Evolutionary conservation across 1,139 yeast genomes (phyloP).

Genomic region (Yamadazyma siamensis): DNA sequence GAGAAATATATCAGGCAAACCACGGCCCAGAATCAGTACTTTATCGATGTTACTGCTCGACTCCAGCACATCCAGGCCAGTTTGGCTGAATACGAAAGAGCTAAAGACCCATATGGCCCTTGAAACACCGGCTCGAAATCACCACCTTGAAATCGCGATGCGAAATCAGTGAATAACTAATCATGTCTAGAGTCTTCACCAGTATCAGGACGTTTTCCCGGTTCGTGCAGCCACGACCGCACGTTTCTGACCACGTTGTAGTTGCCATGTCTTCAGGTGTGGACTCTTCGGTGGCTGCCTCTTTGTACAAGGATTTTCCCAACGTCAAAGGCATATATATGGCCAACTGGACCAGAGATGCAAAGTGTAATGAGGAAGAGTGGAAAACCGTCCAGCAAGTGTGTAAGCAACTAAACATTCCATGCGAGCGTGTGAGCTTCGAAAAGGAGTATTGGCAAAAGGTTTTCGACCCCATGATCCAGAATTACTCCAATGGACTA

Average conservation of each 20-base stretch:
- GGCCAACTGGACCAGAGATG: conserved; percentile 84
- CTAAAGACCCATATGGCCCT: too few relatives aligned
- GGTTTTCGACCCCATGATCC: conserved; percentile 90
- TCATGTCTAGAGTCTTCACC: neutral
- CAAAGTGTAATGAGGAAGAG: conserved; percentile 78
- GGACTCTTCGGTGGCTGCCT: conserved; percentile 89
- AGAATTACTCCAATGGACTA: conserved; percentile 60
- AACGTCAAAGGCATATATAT: conserved; percentile 80
- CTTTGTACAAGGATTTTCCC: conserved; percentile 49
- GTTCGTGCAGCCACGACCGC: conserved; percentile 44
- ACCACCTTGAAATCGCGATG: too few relatives aligned
- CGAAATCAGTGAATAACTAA: conserved; percentile 1
- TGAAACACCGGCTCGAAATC: too few relatives aligned
- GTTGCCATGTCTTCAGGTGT: conserved; percentile 98
- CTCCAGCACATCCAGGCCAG: too few relatives aligned
- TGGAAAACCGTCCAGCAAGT: conserved; percentile 81
- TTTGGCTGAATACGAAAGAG: too few relatives aligned
- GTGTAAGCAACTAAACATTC: conserved; percentile 57
- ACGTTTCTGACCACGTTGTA: conserved; percentile 54
- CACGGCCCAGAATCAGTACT: conserved; percentile 10
- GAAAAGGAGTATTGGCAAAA: conserved; percentile 90
- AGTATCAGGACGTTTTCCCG: too few relatives aligned
- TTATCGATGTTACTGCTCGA: neutral
- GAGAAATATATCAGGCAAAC: conserved; percentile 9
- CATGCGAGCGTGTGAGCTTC: conserved; percentile 75